Percentiles rank a stretch among this genome's conserved stretches.
Evolutionary conservation across 2,329 filamentous ascomycete genomes (phyloP).

Genomic region (Botrytis aclada): DNA sequence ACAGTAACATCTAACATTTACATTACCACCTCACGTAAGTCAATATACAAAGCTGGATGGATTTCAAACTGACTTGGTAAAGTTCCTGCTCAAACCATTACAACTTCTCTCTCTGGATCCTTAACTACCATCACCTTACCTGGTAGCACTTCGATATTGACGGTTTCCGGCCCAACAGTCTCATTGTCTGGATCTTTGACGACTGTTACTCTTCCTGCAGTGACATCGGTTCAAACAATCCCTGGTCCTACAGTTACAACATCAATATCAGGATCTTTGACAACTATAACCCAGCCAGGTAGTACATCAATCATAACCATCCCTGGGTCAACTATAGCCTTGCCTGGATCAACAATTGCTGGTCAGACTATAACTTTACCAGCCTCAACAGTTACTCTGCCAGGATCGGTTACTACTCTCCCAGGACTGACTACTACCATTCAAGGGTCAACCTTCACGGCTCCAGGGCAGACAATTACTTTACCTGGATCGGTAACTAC

Average conservation of each 20-base stretch:
- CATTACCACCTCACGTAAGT: slow-evolving; percentile 7
- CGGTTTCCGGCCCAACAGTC: slow-evolving; percentile 2
- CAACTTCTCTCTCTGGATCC: slow-evolving; percentile 22
- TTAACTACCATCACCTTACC: slow-evolving; percentile 20
- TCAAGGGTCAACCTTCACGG: slow-evolving; percentile 22
- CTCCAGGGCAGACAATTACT: slow-evolving; percentile 18
- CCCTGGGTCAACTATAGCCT: background rate
- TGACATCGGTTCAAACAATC: background rate
- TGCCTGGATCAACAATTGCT: slow-evolving; percentile 3
- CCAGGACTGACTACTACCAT: slow-evolving; percentile 18
- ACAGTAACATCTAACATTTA: background rate
- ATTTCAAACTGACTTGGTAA: background rate
- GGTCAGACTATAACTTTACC: background rate
- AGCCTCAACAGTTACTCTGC: background rate
- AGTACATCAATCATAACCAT: slow-evolving; percentile 14
- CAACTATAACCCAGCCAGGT: slow-evolving; percentile 18
- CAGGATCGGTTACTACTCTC: background rate
- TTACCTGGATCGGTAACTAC: slow-evolving; percentile 21
- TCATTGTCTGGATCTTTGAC: slow-evolving; percentile 10
- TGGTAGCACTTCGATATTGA: slow-evolving; percentile 7
- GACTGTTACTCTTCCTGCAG: background rate
- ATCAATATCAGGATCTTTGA: slow-evolving; percentile 20
- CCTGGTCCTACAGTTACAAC: slow-evolving; percentile 21
- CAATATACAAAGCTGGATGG: background rate
- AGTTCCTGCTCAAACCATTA: slow-evolving; percentile 8